Base-by-base conservation (phyloP, 371 early-diverging fungal species). In the Rhizomucor pusillus region DNA sequence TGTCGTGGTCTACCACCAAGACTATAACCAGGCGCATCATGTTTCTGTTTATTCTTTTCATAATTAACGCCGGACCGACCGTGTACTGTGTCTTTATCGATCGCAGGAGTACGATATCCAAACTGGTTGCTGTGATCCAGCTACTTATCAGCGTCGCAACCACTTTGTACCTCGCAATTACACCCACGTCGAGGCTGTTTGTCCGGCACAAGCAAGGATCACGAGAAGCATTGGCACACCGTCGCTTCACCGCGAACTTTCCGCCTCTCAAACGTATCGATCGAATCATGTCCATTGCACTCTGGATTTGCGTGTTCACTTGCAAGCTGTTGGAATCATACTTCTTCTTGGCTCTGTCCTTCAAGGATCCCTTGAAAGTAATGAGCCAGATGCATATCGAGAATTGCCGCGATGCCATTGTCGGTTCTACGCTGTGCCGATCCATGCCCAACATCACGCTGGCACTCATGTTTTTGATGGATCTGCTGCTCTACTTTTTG, bases 311-410 rank as follows among this genome's bases (percentile, higher is more conserved):
- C 37, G 86, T 93, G 1, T 90, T 91, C 60, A 54, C 78, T 1
- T 86, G 87, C 78, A 94, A 94, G 65, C 70, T 90, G 36, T 61
- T 91, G 50, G 91, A 90, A 65, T 86, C 89, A 2, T 93, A 93
- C 79, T 89, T 91, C 66, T 92, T 90, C 80, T 69, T 93, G 58
- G 87, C 90, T 0, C 70, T 85, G 18, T 89, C 91, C 0, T 91
- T 92, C 69, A 90, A 87, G 61, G 93, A 90, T 63, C 88, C 92
- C 3, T 74, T 94, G 56, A 84, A 86, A 62, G 81, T 82, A 7
- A 77, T 88, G 67, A 80, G 79, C 53, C 64, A 66, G 19, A 83
- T 82, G 70, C 77, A 60, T 7, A 77, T 82, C 9, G 61, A 71
- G 14, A 70, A 79, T 57, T 90, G 91, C 66, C 68, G 72, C 14